A percentile compares a stretch with the other conserved stretches of the same genome.
Conservation (phyloP, 1,284 basidiomycete species). For the Chondrostereum purpureum region DNA sequence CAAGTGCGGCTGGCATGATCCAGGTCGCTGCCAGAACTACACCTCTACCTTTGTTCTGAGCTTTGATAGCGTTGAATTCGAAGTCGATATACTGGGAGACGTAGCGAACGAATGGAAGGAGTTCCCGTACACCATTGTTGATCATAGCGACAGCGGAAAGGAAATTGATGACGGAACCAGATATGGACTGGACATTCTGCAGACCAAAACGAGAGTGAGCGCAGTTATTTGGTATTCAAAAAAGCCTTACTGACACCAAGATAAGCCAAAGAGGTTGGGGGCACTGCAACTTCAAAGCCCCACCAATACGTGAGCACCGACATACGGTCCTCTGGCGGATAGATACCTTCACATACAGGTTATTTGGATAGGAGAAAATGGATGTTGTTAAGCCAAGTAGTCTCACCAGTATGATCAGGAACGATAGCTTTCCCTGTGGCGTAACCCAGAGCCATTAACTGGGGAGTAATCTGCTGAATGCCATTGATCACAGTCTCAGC, state of each 20-base stretch:
- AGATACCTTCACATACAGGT: constrained; percentile 35
- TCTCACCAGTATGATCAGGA: constrained; percentile 60
- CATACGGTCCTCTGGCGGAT: constrained; percentile 70
- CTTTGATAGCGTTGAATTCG: constrained; percentile 60
- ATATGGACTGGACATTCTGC: constrained; percentile 55
- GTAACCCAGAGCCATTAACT: constrained; percentile 71
- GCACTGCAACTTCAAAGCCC: constrained; percentile 71
- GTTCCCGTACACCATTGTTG: constrained; percentile 65
- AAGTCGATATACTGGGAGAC: constrained; percentile 69
- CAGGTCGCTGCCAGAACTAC: constrained; percentile 82
- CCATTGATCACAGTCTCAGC: constrained; percentile 65
- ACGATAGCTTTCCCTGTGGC: constrained; percentile 60
- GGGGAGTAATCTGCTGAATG: constrained; percentile 62
- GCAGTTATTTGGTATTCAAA: neutral
- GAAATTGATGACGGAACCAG: constrained; percentile 60
- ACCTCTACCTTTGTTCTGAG: constrained; percentile 60
- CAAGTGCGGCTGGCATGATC: constrained; percentile 72
- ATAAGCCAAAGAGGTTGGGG: constrained; percentile 56
- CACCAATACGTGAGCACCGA: constrained; percentile 73
- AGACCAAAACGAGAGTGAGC: constrained; percentile 2
- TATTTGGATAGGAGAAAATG: constrained; percentile 1
- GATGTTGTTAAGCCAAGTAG: no score
- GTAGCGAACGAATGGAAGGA: constrained; percentile 74
- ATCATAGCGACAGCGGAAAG: constrained; percentile 63
- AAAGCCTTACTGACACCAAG: constrained; percentile 40